phyloP scores from a whole-genome alignment of 371 early-diverging fungal genomes.

The Nematocida parisii region DNA sequence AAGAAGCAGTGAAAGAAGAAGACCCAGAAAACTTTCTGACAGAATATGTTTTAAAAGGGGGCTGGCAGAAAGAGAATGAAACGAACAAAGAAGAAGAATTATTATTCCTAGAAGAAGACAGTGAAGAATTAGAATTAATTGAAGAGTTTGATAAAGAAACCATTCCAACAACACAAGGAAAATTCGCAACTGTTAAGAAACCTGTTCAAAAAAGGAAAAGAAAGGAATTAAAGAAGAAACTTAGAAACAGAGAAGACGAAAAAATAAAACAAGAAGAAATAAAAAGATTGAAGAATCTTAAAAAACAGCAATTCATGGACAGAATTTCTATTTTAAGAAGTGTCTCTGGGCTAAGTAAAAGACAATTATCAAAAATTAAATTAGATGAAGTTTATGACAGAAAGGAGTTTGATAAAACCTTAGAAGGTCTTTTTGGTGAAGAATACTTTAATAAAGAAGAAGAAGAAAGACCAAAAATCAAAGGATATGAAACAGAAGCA shows the following conservation, averaged over 20 bases:
- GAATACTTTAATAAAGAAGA: constrained; percentile 44
- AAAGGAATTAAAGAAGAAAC: constrained; percentile 45
- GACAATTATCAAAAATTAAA: constrained; percentile 36
- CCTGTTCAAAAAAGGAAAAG: constrained; percentile 35
- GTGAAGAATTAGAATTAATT: constrained; percentile 47
- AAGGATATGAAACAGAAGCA: constrained; percentile 33
- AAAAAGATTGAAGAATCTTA: constrained; percentile 54
- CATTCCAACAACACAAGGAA: not conserved
- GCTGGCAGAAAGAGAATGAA: constrained; percentile 33
- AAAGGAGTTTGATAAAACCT: constrained; percentile 13
- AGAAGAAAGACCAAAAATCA: constrained; percentile 32
- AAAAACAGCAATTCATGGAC: constrained; percentile 53
- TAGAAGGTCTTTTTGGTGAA: constrained; percentile 39
- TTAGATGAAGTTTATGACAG: constrained; percentile 32
- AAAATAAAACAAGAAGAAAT: constrained; percentile 46
- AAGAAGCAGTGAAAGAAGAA: constrained; percentile 1
- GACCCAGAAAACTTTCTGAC: constrained; percentile 21
- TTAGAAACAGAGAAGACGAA: constrained; percentile 37
- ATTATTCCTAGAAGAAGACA: constrained; percentile 47
- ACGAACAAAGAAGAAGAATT: not conserved
- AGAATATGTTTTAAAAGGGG: constrained; percentile 33
- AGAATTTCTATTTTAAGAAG: constrained; percentile 23
- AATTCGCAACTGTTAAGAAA: constrained; percentile 31
- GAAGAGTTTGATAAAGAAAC: constrained; percentile 51
- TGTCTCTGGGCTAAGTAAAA: constrained; percentile 49